Evolutionary conservation across 345 rosid species (phyloP).

Genomic region (Syzygium aromaticum): DNA sequence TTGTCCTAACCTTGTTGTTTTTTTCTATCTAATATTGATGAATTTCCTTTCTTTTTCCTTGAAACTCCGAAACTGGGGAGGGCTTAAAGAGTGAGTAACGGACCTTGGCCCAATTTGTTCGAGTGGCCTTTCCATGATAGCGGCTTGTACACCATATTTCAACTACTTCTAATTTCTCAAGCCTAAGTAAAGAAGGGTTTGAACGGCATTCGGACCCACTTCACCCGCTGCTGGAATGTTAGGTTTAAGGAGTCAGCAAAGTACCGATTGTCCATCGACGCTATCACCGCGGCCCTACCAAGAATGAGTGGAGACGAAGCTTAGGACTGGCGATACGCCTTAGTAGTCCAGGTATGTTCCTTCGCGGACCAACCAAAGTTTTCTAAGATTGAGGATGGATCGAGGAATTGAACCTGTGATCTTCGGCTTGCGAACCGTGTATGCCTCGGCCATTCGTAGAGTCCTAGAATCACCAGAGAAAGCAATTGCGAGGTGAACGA

Average conservation of each 20-base stretch:
- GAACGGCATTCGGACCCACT: neutral
- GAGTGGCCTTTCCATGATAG: neutral
- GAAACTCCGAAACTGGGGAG: neutral
- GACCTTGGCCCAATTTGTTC: neutral
- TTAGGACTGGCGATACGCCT: no score
- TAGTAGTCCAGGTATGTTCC: neutral
- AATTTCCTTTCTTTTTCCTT: neutral
- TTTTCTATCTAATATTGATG: neutral
- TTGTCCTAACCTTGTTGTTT: neutral
- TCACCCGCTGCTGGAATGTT: neutral
- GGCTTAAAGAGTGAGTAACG: neutral
- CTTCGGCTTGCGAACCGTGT: neutral
- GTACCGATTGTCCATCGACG: neutral
- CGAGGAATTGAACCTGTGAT: neutral
- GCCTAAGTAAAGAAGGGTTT: neutral
- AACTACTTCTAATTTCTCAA: neutral
- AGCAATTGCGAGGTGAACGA: no score
- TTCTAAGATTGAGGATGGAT: neutral
- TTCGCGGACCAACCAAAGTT: neutral
- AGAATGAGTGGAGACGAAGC: neutral
- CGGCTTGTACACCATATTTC: neutral
- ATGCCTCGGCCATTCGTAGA: neutral
- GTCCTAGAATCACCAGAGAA: neutral
- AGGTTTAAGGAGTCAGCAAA: neutral
- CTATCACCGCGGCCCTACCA: fast-evolving